Evolutionary conservation across 805 yeast species (phyloP).

Genomic region (Sporopachydermia quercuum): DNA sequence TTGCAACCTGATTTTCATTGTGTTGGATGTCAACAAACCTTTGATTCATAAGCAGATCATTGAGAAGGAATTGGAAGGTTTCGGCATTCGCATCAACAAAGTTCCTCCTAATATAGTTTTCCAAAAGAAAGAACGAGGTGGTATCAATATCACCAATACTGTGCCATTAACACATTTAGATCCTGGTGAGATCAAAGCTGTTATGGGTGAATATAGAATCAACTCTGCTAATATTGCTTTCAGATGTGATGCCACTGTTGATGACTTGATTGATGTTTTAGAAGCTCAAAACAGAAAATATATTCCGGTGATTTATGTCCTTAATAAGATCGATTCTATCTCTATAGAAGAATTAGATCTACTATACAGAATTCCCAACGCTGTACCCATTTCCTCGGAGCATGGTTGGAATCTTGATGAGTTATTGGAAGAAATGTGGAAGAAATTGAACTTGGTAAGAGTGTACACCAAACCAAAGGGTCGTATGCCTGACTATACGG

Average conservation of each 20-base stretch:
- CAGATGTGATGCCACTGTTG: slow-evolving; percentile 96
- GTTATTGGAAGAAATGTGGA: slow-evolving; percentile 92
- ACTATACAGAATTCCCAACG: slow-evolving; percentile 84
- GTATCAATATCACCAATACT: slow-evolving; percentile 84
- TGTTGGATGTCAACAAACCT: slow-evolving; percentile 92
- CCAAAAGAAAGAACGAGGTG: slow-evolving; percentile 91
- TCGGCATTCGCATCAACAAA: slow-evolving; percentile 88
- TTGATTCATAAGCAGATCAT: slow-evolving; percentile 86
- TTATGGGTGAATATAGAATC: slow-evolving; percentile 87
- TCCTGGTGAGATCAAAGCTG: slow-evolving; percentile 88
- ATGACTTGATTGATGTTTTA: slow-evolving; percentile 85
- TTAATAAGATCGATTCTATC: slow-evolving; percentile 92
- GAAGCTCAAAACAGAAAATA: slow-evolving; percentile 86
- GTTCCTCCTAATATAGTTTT: slow-evolving; percentile 85
- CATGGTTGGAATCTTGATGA: slow-evolving; percentile 96
- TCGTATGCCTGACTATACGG: slow-evolving; percentile 78
- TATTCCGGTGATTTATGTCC: slow-evolving; percentile 88
- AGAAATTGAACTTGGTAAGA: slow-evolving; percentile 73
- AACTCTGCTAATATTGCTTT: slow-evolving; percentile 93
- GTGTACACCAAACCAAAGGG: slow-evolving; percentile 98
- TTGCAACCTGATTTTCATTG: slow-evolving; percentile 84
- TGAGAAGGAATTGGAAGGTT: slow-evolving; percentile 92
- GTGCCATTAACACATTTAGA: slow-evolving; percentile 86
- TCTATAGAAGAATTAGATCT: slow-evolving; percentile 87
- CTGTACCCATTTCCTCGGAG: slow-evolving; percentile 93